Evolutionary conservation across 2,329 filamentous ascomycete species (phyloP).

Genomic region (Amauroascus niger): DNA sequence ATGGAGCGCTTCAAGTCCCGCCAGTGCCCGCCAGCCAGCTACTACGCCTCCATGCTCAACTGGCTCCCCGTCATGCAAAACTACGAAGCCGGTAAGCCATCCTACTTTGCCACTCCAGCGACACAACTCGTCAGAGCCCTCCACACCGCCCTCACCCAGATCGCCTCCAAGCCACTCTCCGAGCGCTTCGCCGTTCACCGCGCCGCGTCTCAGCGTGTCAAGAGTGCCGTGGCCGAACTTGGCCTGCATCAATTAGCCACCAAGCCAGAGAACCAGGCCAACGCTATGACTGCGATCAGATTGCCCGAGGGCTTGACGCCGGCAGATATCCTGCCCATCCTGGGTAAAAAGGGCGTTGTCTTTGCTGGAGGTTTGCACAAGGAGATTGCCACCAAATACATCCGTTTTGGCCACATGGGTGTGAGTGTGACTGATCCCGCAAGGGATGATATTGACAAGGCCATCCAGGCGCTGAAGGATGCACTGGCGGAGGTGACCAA

Average conservation of each 20-base stretch:
- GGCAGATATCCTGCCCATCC: conserved; percentile 71
- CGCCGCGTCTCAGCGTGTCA: conserved; percentile 71
- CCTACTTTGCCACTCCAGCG: conserved; percentile 94
- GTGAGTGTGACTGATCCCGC: conserved; percentile 76
- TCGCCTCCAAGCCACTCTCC: conserved; percentile 66
- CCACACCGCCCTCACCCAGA: conserved; percentile 78
- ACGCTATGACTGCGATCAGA: conserved; percentile 97
- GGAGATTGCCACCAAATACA: conserved; percentile 86
- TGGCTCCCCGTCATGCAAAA: conserved; percentile 99
- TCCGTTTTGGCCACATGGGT: conserved; percentile 96
- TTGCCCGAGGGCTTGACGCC: conserved; percentile 74
- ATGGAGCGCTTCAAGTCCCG: conserved; percentile 70
- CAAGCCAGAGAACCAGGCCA: conserved; percentile 83
- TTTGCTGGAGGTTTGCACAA: conserved; percentile 95
- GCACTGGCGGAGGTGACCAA: conserved; percentile 65
- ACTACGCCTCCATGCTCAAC: conserved; percentile 95
- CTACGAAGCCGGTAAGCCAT: conserved; percentile 94
- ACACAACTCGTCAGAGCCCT: conserved; percentile 89
- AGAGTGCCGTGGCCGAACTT: conserved; percentile 68
- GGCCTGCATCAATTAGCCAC: conserved; percentile 79
- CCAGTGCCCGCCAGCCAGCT: conserved; percentile 72
- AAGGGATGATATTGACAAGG: conserved; percentile 73
- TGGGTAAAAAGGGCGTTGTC: conserved; percentile 78
- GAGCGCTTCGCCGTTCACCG: conserved; percentile 77
- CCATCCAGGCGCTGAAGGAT: conserved; percentile 65